Evolutionary conservation across 75 land plant species (phyloP).

Genomic region (Pinus taeda): DNA sequence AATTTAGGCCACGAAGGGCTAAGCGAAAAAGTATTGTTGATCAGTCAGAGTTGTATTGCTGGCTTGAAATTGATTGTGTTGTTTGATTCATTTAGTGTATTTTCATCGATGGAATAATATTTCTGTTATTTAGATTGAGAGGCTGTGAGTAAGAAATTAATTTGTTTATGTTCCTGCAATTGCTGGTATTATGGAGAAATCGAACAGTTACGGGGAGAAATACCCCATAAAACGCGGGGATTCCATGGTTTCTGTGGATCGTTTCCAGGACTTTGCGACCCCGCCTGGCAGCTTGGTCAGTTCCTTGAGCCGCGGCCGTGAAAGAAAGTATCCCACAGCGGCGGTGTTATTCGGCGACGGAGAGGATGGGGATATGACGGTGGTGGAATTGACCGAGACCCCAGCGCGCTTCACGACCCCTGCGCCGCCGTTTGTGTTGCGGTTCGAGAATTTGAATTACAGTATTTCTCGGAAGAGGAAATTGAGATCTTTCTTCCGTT

Average conservation of each 20-base stretch:
- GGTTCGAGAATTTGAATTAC: slow-evolving; percentile 46
- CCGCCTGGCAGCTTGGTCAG: neutral
- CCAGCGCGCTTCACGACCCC: neutral
- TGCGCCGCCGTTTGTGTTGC: slow-evolving; percentile 33
- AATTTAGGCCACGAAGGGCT: neutral
- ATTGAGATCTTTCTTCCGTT: neutral
- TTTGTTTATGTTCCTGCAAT: neutral
- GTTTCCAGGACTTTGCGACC: neutral
- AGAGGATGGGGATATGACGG: slow-evolving; percentile 3
- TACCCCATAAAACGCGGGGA: neutral
- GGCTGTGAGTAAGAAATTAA: neutral
- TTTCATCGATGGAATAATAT: neutral
- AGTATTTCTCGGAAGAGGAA: slow-evolving; percentile 26
- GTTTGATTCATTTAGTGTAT: too few relatives aligned
- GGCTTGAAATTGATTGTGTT: neutral
- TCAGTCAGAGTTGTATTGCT: neutral
- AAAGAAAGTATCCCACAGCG: neutral
- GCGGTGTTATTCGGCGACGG: neutral
- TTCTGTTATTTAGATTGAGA: neutral
- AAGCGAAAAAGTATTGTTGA: neutral
- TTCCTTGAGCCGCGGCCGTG: neutral
- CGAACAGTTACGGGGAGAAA: neutral
- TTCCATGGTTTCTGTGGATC: neutral
- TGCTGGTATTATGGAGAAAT: neutral
- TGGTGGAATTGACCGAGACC: neutral